Base-by-base conservation (phyloP, 2,329 filamentous ascomycete species). In the Beauveria rudraprayagi region DNA sequence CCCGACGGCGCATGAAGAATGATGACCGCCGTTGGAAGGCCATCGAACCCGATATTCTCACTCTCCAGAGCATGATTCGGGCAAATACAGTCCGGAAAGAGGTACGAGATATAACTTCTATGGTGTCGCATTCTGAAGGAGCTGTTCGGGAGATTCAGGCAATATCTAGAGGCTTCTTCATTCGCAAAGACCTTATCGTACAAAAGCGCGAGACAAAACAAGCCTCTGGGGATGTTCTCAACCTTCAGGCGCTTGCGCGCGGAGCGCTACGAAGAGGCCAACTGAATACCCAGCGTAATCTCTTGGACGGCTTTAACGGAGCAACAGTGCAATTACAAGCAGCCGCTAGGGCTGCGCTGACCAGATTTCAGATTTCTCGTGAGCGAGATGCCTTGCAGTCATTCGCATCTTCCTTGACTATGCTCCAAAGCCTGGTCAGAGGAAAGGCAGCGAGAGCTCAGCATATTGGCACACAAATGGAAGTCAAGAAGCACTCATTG, bases 41-140 rank as follows among this genome's bases (percentile, higher is more conserved):
- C 57, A 83, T 86, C 60, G 89, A 93, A 71, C 78, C 80, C 6
- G 83, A 91, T 63, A 82, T 97, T 51, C 75, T 94, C 63, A 85
- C 86, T 68, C 78, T 99, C 14, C 94, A 99, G 73, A 96, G 87
- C 71, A 79, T 96, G 52, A 83, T 91, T 70, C 81, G 90, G 68
- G 90, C 87, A 24, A 82, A 82, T 62, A 89, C 86, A 70, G 81
- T 79, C 64, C 83, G 85, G 64, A 73, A 81, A 65, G 77, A 86
- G 76, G 77, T 87, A 74, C 77, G 76, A 69, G 76, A 82, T 65
- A 75, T 79, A 66, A 79, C 72, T 71, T 80, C 79, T 69, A 81
- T 88, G 68, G 81, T 92, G 68, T 78, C 80, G 65, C 78, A 80
- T 63, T 87, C 82, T 57, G 82, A 80, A 65, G 83, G 84, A 59